Evolutionary conservation across 208 protist genomes (phyloP).

Genomic region (Trypanosoma brucei): DNA sequence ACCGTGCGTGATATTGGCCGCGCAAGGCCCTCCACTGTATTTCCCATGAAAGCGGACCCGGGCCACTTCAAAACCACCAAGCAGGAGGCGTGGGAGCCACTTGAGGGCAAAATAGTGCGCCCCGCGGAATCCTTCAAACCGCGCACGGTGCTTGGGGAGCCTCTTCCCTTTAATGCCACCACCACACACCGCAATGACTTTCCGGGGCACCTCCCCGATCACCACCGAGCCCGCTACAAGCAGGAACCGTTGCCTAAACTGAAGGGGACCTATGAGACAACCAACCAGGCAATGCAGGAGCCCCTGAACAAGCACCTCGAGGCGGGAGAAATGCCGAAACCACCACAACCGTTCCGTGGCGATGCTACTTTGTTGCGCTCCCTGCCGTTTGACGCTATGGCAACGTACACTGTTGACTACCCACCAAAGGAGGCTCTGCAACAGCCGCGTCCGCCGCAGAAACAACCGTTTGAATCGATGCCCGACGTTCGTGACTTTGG

Average conservation of each 20-base stretch:
- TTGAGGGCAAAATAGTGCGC: slow-evolving; percentile 64
- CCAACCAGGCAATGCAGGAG: slow-evolving; percentile 77
- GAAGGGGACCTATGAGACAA: slow-evolving; percentile 76
- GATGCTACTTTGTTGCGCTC: slow-evolving; percentile 48
- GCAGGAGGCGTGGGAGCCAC: slow-evolving; percentile 79
- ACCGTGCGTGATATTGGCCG: slow-evolving; percentile 46
- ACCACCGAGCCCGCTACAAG: slow-evolving; percentile 55
- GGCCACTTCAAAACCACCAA: slow-evolving; percentile 88
- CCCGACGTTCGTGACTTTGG: slow-evolving; percentile 85
- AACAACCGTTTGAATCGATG: slow-evolving; percentile 16
- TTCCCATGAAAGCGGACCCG: slow-evolving; percentile 73
- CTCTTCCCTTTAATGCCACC: slow-evolving; percentile 78
- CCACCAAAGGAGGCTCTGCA: slow-evolving; percentile 74
- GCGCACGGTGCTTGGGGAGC: slow-evolving; percentile 33
- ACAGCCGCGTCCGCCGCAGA: slow-evolving; percentile 22
- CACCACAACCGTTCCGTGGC: slow-evolving; percentile 73
- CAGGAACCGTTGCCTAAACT: slow-evolving; percentile 76
- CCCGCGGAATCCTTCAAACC: slow-evolving; percentile 87
- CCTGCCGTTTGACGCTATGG: slow-evolving; percentile 80
- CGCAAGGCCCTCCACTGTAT: slow-evolving; percentile 34
- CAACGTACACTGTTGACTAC: slow-evolving; percentile 86
- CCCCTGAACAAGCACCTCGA: slow-evolving; percentile 55
- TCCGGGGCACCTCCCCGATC: slow-evolving; percentile 80
- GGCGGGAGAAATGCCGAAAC: slow-evolving; percentile 46
- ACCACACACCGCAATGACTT: slow-evolving; percentile 86